Percentiles rank a stretch among this genome's conserved stretches.
Evolutionary conservation across 345 rosid species (phyloP).

Genomic region (Punica granatum): DNA sequence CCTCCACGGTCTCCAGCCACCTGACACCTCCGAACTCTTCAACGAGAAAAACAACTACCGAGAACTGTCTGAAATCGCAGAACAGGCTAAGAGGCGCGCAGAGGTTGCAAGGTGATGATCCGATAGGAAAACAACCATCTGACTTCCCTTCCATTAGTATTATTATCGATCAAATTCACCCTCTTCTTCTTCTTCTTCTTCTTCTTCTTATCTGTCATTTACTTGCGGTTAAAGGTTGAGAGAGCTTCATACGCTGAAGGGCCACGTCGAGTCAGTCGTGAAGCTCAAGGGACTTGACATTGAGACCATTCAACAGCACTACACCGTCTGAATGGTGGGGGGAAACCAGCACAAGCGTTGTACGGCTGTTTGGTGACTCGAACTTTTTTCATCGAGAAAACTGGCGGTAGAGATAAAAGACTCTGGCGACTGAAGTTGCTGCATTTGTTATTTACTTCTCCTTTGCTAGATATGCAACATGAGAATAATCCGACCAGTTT

Average conservation of each 20-base stretch:
- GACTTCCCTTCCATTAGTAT: not conserved
- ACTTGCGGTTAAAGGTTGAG: constrained; percentile 41
- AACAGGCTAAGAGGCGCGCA: constrained; percentile 85
- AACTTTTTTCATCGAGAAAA: not conserved
- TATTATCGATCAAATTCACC: not conserved
- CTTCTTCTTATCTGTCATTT: not conserved
- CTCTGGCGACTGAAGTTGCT: not conserved
- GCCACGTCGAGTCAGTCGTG: constrained; percentile 91
- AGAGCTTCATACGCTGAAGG: constrained; percentile 86
- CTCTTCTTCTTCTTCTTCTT: not conserved
- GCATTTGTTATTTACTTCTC: not conserved
- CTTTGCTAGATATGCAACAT: constrained; percentile 5
- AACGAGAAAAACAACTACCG: constrained; percentile 51
- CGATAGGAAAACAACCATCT: not conserved
- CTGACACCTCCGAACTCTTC: constrained; percentile 40
- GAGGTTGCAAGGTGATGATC: constrained; percentile 71
- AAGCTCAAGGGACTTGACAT: constrained; percentile 90
- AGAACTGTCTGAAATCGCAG: constrained; percentile 79
- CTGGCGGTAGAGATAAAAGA: not conserved
- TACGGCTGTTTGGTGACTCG: not conserved
- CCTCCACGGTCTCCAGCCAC: constrained; percentile 62
- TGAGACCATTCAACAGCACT: constrained; percentile 79
- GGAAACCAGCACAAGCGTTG: not conserved
- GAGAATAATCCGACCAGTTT: constrained; percentile 3
- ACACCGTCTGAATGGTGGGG: constrained; percentile 51